Percentiles rank a stretch among this genome's conserved stretches.
Conservation (phyloP, 805 yeast genomes). For the Candida michaelii region DNA sequence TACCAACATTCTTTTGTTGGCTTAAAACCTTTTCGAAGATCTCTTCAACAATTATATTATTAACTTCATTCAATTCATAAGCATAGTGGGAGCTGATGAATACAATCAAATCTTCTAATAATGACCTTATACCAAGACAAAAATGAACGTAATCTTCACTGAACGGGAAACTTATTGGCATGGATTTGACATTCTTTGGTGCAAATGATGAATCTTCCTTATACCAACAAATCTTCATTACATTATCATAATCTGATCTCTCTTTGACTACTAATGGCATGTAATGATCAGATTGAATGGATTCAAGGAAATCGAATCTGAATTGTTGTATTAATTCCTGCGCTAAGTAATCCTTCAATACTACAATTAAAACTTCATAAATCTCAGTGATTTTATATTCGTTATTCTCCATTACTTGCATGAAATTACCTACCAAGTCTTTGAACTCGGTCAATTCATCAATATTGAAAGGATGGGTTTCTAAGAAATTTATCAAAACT, state of each 20-base stretch:
- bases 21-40: constrained; percentile 68
- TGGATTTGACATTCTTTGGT: constrained; percentile 48
- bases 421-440: constrained; percentile 63
- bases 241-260: constrained; percentile 57
- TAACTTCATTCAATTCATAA: constrained; percentile 58
- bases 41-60: constrained; percentile 57
- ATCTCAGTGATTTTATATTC: constrained; percentile 59
- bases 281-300: constrained; percentile 77
- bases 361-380: constrained; percentile 57
- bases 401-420: constrained; percentile 74
- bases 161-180: constrained; percentile 69
- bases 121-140: constrained; percentile 70
- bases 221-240: constrained; percentile 70
- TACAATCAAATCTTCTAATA: constrained; percentile 59
- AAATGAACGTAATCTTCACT: constrained; percentile 85
- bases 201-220: constrained; percentile 50
- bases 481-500: constrained; percentile 49
- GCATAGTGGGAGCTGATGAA: constrained; percentile 67
- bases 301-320: constrained; percentile 55
- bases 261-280: constrained; percentile 79
- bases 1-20: constrained; percentile 47
- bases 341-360: constrained; percentile 62
- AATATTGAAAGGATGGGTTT: constrained; percentile 37
- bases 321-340: constrained; percentile 55
- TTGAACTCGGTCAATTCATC: constrained; percentile 55